Conservation (phyloP, 441 rosid genomes). For the Adansonia madagascariensis region DNA sequence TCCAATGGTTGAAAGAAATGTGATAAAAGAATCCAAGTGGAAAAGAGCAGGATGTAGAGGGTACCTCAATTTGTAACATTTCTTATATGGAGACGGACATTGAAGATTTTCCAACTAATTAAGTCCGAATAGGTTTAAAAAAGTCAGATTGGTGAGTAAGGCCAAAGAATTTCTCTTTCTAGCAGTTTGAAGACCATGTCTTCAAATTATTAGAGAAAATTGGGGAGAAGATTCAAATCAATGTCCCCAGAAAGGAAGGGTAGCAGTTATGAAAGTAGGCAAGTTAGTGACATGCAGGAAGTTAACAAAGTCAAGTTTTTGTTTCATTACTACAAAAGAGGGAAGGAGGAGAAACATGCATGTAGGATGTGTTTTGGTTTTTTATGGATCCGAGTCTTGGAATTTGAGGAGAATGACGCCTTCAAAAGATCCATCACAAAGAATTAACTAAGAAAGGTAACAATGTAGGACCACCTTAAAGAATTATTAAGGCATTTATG, state of each 20-base stretch:
- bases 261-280: too few relatives aligned
- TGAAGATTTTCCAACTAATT: neutral
- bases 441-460: neutral
- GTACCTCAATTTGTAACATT: neutral
- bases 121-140: constrained; percentile 2
- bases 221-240: too few relatives aligned
- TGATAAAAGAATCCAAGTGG: neutral
- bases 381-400: neutral
- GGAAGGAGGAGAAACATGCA: neutral
- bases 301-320: too few relatives aligned
- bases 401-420: neutral
- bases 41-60: neutral
- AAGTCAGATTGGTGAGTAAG: neutral
- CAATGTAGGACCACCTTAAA: neutral
- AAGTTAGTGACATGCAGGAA: too few relatives aligned
- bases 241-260: too few relatives aligned
- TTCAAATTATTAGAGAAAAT: too few relatives aligned
- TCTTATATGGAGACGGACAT: neutral
- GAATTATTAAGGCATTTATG: neutral
- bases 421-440: neutral
- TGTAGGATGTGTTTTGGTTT: neutral
- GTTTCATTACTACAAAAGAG: constrained; percentile 17
- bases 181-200: neutral
- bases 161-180: too few relatives aligned
- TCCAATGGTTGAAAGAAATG: neutral